Percentiles rank a stretch among this genome's conserved stretches.
phyloP scores from a whole-genome alignment of 75 land plant genomes.

The Adiantum capillusveneris region DNA sequence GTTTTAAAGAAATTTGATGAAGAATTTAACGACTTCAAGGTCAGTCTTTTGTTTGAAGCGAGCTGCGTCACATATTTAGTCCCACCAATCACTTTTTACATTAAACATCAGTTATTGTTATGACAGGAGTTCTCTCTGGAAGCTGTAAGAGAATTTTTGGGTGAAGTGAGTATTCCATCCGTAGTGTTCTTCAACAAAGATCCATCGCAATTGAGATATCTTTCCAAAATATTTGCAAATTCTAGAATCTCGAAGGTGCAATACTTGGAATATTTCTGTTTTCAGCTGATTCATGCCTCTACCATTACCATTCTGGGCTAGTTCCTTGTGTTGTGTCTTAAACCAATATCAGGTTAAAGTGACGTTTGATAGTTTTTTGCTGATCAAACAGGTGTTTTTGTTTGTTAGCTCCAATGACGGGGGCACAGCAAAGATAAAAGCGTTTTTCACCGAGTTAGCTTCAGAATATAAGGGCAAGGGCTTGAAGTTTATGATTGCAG shows the following conservation, averaged over 20 bases:
- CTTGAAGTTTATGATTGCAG: constrained; percentile 60
- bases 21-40: constrained; percentile 63
- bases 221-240: constrained; percentile 62
- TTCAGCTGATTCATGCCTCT: no score
- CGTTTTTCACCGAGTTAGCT: constrained; percentile 60
- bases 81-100: no score
- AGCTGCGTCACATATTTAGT: no score
- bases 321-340: no score
- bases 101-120: no score
- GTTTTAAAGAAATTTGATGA: constrained; percentile 90
- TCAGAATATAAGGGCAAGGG: constrained; percentile 40
- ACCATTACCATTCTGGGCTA: no score
- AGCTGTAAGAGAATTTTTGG: constrained; percentile 57
- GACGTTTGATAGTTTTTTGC: no score
- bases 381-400: neutral
- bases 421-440: constrained; percentile 32
- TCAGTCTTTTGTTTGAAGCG: no score
- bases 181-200: constrained; percentile 58
- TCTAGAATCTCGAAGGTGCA: constrained; percentile 49
- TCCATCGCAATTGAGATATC: constrained; percentile 42
- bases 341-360: no score
- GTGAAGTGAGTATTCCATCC: constrained; percentile 54
- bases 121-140: constrained; percentile 71
- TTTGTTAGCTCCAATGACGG: constrained; percentile 6
- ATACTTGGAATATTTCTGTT: constrained; percentile 65